Evolutionary conservation across 148 eudicot genomes (phyloP).

Genomic region (Camellia lanceoleosa): DNA sequence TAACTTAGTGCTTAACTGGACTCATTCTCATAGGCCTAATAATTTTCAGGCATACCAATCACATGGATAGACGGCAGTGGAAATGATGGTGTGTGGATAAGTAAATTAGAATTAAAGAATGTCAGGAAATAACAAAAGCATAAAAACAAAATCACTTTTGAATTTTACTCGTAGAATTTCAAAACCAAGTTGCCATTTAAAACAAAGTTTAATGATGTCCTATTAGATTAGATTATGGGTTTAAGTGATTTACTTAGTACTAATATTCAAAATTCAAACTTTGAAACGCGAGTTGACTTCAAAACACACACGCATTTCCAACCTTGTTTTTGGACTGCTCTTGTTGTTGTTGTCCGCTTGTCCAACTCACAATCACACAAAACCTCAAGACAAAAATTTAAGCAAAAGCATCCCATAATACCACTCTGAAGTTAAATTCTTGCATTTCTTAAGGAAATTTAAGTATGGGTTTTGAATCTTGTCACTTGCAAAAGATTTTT

Average conservation of each 20-base stretch:
- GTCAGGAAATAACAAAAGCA: background rate
- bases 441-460: no score
- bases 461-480: no score
- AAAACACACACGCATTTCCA: background rate
- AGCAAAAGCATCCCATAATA: background rate
- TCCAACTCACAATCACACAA: constrained; percentile 7
- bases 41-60: no score
- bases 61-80: background rate
- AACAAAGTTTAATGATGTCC: no score
- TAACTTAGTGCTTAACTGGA: no score
- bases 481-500: no score
- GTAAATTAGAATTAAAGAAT: background rate
- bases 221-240: background rate
- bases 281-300: background rate
- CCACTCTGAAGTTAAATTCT: no score
- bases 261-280: background rate
- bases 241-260: background rate
- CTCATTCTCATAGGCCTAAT: no score
- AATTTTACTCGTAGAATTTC: background rate
- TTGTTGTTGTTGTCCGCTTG: background rate
- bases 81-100: background rate
- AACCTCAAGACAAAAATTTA: background rate
- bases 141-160: background rate
- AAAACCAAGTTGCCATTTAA: no score
- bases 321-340: background rate